Conservation (phyloP, 495 filamentous ascomycete species). For the Eremomyces bilateralis region DNA sequence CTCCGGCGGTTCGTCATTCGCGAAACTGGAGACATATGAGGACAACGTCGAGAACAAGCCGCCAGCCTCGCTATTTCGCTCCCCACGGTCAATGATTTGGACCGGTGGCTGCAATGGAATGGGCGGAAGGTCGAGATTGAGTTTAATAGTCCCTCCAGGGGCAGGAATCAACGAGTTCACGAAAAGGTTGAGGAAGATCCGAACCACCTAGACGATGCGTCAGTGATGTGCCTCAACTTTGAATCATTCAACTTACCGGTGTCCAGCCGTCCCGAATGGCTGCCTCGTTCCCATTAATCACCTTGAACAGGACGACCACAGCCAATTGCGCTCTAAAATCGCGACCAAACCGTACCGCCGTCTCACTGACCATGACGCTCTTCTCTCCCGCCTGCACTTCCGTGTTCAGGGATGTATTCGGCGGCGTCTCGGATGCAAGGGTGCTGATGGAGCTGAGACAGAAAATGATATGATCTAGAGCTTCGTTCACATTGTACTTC, state of each 20-base stretch:
- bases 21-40: conserved; percentile 94
- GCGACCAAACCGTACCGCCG: conserved; percentile 87
- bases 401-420: conserved; percentile 79
- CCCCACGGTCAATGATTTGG: conserved; percentile 74
- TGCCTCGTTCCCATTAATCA: conserved; percentile 63
- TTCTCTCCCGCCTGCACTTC: conserved; percentile 82
- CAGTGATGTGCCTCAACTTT: conserved; percentile 5
- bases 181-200: conserved; percentile 88
- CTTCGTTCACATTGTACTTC: conserved; percentile 62
- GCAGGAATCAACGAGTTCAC: conserved; percentile 83
- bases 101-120: conserved; percentile 85
- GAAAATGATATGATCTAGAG: conserved; percentile 75
- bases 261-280: conserved; percentile 63
- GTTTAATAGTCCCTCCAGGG: conserved; percentile 49
- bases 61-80: conserved; percentile 49
- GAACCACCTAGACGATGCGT: conserved; percentile 39
- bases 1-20: conserved; percentile 91
- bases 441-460: conserved; percentile 80
- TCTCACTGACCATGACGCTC: conserved; percentile 96
- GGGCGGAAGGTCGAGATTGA: conserved; percentile 50
- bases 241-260: conserved; percentile 33
- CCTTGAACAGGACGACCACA: conserved; percentile 78
- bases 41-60: conserved; percentile 86
- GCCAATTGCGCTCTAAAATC: conserved; percentile 88
- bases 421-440: conserved; percentile 46